Conservation (phyloP, 257 asterid genomes). For the Capsicum baccatum region DNA sequence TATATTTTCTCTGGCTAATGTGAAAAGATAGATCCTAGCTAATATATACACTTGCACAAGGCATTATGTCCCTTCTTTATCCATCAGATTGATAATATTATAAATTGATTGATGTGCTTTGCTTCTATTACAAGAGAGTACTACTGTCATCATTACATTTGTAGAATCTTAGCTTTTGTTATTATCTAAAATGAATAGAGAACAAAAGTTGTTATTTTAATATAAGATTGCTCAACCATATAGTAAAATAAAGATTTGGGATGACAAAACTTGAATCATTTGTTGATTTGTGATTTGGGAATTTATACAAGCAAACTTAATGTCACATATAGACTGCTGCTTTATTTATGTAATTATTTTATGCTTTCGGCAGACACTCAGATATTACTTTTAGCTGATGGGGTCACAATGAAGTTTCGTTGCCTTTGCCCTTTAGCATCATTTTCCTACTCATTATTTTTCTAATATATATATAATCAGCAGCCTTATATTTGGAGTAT, state of each 20-base stretch:
- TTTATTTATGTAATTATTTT: background rate
- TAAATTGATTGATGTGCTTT: background rate
- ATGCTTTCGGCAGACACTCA: background rate
- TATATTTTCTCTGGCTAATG: background rate
- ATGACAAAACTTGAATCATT: background rate
- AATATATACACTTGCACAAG: background rate
- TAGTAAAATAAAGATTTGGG: background rate
- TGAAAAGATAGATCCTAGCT: background rate
- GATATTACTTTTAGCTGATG: background rate
- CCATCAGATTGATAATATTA: background rate
- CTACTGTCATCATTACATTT: background rate
- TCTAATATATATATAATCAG: background rate
- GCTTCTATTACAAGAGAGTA: constrained; percentile 23
- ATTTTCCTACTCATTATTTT: background rate
- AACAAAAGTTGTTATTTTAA: background rate
- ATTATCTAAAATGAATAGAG: background rate
- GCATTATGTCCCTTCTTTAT: constrained; percentile 3
- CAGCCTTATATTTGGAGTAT: background rate
- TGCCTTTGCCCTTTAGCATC: background rate
- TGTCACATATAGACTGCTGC: background rate
- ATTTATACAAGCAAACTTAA: background rate
- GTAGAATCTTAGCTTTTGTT: constrained; percentile 18
- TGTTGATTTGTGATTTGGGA: background rate
- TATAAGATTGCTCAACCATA: background rate
- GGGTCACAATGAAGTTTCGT: constrained; percentile 23